Evolutionary conservation across 1,284 basidiomycete genomes (phyloP).

Genomic region (Cryptococcus sp.): DNA sequence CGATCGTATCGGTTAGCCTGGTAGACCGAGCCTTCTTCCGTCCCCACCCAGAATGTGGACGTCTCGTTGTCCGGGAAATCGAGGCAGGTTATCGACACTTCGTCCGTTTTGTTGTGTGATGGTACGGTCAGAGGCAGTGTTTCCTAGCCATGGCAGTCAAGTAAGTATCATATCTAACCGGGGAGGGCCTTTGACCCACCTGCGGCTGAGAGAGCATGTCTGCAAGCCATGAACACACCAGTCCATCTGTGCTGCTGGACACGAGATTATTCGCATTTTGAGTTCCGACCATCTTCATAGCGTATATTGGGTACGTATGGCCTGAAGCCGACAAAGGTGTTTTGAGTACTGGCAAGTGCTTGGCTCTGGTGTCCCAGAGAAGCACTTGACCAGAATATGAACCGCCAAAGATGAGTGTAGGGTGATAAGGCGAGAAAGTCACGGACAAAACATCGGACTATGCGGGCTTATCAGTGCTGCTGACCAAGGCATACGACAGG

Average conservation of each 20-base stretch:
- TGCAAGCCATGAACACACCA: conserved; percentile 94
- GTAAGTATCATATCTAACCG: neutral
- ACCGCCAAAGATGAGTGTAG: conserved; percentile 94
- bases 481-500: neutral
- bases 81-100: conserved; percentile 88
- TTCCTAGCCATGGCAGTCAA: conserved; percentile 62
- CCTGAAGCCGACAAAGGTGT: conserved; percentile 92
- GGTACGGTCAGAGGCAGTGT: conserved; percentile 81
- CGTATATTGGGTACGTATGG: conserved; percentile 97
- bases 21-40: conserved; percentile 95
- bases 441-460: conserved; percentile 97
- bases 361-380: conserved; percentile 97
- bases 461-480: conserved; percentile 3
- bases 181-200: conserved; percentile 54
- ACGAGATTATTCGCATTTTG: conserved; percentile 98
- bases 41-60: conserved; percentile 92
- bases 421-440: conserved; percentile 95
- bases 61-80: conserved; percentile 95
- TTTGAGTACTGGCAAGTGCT: conserved; percentile 92
- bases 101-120: conserved; percentile 87
- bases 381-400: conserved; percentile 98
- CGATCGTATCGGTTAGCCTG: conserved; percentile 94
- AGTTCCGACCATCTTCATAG: conserved; percentile 94
- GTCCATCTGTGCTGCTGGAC: conserved; percentile 92
- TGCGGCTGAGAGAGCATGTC: conserved; percentile 98